Percentiles rank a stretch among this genome's conserved stretches.
Conservation (phyloP, 1,284 basidiomycete species). For the Chiua sp. region DNA sequence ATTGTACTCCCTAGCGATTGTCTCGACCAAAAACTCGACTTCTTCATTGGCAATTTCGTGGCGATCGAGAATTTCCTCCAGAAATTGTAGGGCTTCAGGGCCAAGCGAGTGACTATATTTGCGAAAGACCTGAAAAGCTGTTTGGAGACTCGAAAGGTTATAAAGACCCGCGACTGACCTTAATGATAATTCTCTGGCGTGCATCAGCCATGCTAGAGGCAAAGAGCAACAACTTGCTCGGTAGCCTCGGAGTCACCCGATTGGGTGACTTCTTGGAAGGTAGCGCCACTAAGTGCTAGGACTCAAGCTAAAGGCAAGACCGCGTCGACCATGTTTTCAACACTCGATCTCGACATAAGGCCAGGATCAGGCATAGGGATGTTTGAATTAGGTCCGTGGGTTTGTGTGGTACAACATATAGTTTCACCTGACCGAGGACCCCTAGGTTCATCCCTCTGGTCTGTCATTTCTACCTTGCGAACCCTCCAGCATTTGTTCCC, state of each 20-base stretch:
- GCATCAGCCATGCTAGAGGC: constrained; percentile 41
- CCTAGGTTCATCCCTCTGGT: constrained; percentile 82
- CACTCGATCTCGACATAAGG: constrained; percentile 74
- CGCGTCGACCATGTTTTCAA: constrained; percentile 56
- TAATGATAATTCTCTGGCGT: constrained; percentile 67
- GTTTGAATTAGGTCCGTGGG: constrained; percentile 70
- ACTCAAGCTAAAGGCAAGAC: not conserved
- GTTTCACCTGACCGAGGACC: constrained; percentile 7
- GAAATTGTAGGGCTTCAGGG: constrained; percentile 70
- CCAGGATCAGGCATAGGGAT: constrained; percentile 81
- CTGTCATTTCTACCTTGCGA: constrained; percentile 73
- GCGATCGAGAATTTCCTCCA: constrained; percentile 70
- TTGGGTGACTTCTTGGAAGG: constrained; percentile 6
- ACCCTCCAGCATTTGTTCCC: constrained; percentile 71
- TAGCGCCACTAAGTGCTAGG: not conserved
- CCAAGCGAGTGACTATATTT: constrained; percentile 86
- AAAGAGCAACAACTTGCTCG: too few species aligned
- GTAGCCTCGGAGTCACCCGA: constrained; percentile 5
- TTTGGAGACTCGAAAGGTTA: not conserved
- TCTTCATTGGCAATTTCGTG: constrained; percentile 76
- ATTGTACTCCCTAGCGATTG: constrained; percentile 88
- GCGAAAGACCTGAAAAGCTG: constrained; percentile 65
- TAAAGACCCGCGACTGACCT: constrained; percentile 46
- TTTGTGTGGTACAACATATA: not conserved
- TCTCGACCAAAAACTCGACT: constrained; percentile 80